Evolutionary conservation across 495 filamentous ascomycete species (phyloP), one percentile per base, ranked within the genome.

Genomic region (Xylaria cubensis): DNA sequence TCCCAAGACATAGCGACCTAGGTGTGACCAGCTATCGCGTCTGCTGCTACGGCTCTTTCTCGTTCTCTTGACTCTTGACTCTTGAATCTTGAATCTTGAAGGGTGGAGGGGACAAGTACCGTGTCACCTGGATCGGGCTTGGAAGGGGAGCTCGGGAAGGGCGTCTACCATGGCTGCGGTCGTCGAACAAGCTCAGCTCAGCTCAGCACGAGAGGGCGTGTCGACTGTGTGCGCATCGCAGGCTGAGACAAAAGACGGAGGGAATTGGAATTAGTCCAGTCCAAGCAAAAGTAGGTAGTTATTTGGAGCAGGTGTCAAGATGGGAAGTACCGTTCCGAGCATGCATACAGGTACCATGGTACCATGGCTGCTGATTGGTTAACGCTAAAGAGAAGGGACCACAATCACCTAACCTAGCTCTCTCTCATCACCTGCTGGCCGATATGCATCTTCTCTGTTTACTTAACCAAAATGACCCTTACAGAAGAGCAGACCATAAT

Each of bases 1-100:
- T 92, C 81, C 85, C 84, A 87, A 82, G 85, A 89, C 77, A 79
- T 79, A 79, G 77, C 77, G 74, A 78, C 72, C 71, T 64, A 29
- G 0, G 36, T 63, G 68, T 74, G 36, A 69, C 55, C 51, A 12
- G 34, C 64, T 50, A 46, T 46, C 67, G 42, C 64, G n/a, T 36
- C 61, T 46, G 19, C 59, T 71, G 42, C 34, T 64, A 48, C 61
- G 41, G 46, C 24, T 71, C 36, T 71, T 15, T 71, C 36, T 71
- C 68, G 44, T 64, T 72, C 70, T 72, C 51, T 59, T 29, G 26
- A 29, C 1, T 29, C 26, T 29, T 29, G 26, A 29, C 1, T 29
- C 26, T 29, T 29, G 26, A 29, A 29, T 29, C 26, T 1, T 29
- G 26, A 29, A 29, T 29, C 26, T 29, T 8, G 36, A 39, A 56